Evolutionary conservation across 139 green algal species (phyloP).

Genomic region (Chlamydomonas sphaeroides): DNA sequence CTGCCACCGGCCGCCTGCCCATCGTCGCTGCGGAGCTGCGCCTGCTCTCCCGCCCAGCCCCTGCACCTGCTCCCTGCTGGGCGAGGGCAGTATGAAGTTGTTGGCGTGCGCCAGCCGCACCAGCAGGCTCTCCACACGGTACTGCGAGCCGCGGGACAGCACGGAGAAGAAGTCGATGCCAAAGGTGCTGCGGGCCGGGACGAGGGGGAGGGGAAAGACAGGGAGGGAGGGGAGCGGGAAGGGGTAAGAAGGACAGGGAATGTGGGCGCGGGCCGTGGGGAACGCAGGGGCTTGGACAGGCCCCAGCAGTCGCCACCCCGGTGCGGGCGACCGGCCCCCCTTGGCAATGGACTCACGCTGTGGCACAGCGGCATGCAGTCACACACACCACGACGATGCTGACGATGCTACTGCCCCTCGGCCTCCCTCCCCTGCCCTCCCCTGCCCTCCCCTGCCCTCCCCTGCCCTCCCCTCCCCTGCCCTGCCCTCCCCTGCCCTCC

Average conservation of each 20-base stretch:
- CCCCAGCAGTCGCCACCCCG: no score
- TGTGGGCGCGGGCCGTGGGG: not conserved
- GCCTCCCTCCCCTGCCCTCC: no score
- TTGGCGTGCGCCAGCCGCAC: constrained; percentile 91
- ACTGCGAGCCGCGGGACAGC: constrained; percentile 88
- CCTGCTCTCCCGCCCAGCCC: no score
- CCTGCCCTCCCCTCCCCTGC: not conserved
- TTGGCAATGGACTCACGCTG: no score
- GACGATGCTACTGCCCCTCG: no score
- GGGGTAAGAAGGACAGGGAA: no score
- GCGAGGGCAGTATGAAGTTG: constrained; percentile 90
- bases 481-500: not conserved
- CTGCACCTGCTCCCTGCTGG: constrained; percentile 85
- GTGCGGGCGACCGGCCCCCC: no score
- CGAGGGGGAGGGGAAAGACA: not conserved
- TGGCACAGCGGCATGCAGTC: no score
- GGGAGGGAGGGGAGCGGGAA: not conserved
- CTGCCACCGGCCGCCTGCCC: no score
- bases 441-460: not conserved
- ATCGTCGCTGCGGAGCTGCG: no score
- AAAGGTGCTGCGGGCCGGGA: constrained; percentile 67
- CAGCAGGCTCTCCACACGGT: constrained; percentile 96
- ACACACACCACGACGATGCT: no score
- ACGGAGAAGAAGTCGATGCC: constrained; percentile 97
- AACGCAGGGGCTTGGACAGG: no score